Base-by-base conservation (phyloP, 2,329 filamentous ascomycete genomes). In the Aureobasidium sp. region DNA sequence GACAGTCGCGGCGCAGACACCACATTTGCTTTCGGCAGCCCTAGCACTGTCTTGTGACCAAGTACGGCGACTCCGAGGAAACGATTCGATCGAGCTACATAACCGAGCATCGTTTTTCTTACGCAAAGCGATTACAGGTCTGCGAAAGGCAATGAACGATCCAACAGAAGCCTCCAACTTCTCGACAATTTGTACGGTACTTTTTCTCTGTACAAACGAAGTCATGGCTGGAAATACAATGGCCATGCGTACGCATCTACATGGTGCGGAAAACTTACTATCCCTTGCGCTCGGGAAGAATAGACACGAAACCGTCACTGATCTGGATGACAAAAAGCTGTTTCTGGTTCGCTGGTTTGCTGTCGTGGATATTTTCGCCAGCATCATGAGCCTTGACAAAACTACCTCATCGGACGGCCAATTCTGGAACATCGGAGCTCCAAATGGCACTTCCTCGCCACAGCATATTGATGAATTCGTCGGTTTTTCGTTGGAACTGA, bases 401-500 rank as follows among this genome's bases (percentile, higher is more conserved):
- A 55, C 60, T 5, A 45, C 41, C 27, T 36, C 41, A 2, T 53
- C 51, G 3, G 49, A 55, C 9, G 60, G 60, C 9, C 60, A 53
- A 22, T 62, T 55, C 49, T 62, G 60, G 60, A 49, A 41, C 12
- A 39, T 62, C 11, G 60, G 42, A 25, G 53, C 53, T 34, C 53
- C 53, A 6, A 57, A 11, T n/a, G 25, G 27, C 17, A 27, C 25
- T 22, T 41, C 53, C 5, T 41, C 53, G 9, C 53, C 60, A 15
- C 48, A 55, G 20, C 45, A 61, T 39, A 48, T 62, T 36, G 60
- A 62, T 34, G 60, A 62, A 22, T 62, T 62, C n/a, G 60, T 62
- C n/a, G 60, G 60, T 34, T 62, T 62, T 20, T 62, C 60, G 15
- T 42, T 62, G 14, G 60, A 62, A 15, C 34, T 62, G 17, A 56